These are phyloP conservation scores for Anthracocystis walkeri DNA, from an alignment of 1,284 basidiomycete species.

Conservation along the genomic window DNA sequence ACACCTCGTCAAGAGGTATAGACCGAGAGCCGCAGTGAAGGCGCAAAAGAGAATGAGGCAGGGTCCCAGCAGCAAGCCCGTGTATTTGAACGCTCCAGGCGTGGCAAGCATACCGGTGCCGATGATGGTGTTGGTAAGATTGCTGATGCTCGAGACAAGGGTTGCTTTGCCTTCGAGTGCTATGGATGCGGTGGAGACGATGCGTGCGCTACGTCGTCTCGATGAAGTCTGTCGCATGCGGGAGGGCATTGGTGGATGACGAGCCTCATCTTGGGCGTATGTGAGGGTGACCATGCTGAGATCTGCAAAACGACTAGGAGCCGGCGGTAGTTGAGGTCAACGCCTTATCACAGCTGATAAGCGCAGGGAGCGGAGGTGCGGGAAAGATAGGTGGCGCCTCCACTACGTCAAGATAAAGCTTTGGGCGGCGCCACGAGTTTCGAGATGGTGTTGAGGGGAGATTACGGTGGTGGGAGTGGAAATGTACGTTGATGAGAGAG, in stretches of 20 bases:
- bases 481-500: too few species aligned
- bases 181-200: constrained; percentile 45
- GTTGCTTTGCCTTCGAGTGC: constrained; percentile 38
- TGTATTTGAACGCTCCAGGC: constrained; percentile 70
- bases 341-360: constrained; percentile 1
- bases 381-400: background rate
- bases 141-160: constrained; percentile 64
- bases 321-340: background rate
- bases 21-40: constrained; percentile 81
- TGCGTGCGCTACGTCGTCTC: constrained; percentile 14
- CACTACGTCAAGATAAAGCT: constrained; percentile 6
- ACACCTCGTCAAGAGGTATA: constrained; percentile 88
- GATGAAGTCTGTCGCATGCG: constrained; percentile 6
- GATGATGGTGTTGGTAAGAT: constrained; percentile 69
- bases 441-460: constrained; percentile 7
- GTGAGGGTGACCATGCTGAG: constrained; percentile 34
- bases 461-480: background rate
- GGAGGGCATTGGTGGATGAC: constrained; percentile 14
- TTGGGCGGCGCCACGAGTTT: constrained; percentile 7
- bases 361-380: background rate
- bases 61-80: constrained; percentile 77
- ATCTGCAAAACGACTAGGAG: background rate
- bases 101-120: constrained; percentile 68
- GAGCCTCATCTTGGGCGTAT: constrained; percentile 28
- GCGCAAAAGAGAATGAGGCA: constrained; percentile 90